These are phyloP conservation scores for Acer campestre DNA, from an alignment of 345 rosid genomes.

Conservation along the genomic window DNA sequence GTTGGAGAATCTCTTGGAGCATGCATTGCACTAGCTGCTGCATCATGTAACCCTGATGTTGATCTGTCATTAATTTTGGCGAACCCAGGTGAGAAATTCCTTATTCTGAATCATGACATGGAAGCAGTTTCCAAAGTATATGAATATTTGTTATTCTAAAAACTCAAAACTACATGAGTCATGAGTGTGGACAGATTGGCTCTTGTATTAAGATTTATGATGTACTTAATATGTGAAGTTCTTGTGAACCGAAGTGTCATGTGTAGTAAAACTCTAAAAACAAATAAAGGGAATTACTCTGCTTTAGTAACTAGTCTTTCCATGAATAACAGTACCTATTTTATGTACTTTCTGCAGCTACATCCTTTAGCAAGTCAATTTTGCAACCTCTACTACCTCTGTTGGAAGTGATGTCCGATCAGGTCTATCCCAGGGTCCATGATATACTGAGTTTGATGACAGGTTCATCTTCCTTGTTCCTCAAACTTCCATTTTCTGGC, in stretches of 20 bases:
- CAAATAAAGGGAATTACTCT: neutral
- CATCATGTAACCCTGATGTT: constrained; percentile 57
- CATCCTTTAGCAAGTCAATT: constrained; percentile 59
- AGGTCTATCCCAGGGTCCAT: constrained; percentile 28
- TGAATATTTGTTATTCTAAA: neutral
- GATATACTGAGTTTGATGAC: constrained; percentile 40
- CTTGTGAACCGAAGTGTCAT: neutral
- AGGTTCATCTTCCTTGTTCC: constrained; percentile 39
- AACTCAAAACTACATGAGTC: neutral
- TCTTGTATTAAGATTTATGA: neutral
- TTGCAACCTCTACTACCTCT: constrained; percentile 58
- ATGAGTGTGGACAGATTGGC: neutral
- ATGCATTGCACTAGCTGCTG: constrained; percentile 73
- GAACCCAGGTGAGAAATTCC: constrained; percentile 56
- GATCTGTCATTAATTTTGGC: constrained; percentile 69
- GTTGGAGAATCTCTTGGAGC: constrained; percentile 87
- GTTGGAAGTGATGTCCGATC: constrained; percentile 49
- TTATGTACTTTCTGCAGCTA: constrained; percentile 49
- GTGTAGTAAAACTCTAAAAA: neutral
- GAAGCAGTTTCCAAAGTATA: neutral
- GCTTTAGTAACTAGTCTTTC: neutral
- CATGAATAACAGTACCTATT: neutral
- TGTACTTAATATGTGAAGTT: neutral
- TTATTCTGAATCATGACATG: neutral
- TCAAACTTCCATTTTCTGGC: constrained; percentile 7